Base-by-base conservation (phyloP, 75 land plant genomes). In the Selaginella moellendorffii region DNA sequence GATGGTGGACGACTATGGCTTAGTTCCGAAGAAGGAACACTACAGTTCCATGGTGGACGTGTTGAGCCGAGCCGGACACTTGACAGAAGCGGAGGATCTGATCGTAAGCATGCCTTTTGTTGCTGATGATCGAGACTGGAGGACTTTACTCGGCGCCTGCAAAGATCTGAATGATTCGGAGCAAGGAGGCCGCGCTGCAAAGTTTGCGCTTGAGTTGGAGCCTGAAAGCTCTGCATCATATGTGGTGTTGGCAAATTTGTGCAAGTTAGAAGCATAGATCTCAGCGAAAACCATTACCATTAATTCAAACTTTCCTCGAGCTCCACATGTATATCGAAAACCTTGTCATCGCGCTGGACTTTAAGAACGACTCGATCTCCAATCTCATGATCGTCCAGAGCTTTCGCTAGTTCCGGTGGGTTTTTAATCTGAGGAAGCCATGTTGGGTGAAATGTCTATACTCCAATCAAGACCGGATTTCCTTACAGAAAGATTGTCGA, bases 301-400 rank as follows among this genome's bases (percentile, higher is more conserved):
- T 26, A 31, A 27, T 65, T 23, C 14, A 28, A 30, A 63, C 58
- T 79, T 70, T 91, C 86, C 63, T 92, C 98, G 52, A 92, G 68
- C 27, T 63, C 65, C 2, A 88, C 54, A 1, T 83, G 81, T 53
- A 88, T 30, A 69, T 92, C 90, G 68, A 85, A 22, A 63, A 27
- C 67, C 1, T 78, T 53, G 65, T 54, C 53, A 62, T 85, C 81
- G 62, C 98, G 82, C 54, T 80, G 80, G 26, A 92, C 78, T 66
- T 80, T 85, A 18, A 92, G 58, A n/a, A 70, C 20, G 2, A 88
- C 82, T 64, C 71, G 54, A 30, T 92, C 87, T 10, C 98, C 98
- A 1, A 85, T 77, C 62, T 67, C 74, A 30, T 83, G 88, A n/a
- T 83, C 85, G 62, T 92, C 95, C 75, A 92, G 60, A 23, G 70